Conservation (phyloP, 1,139 yeast genomes). For the Pichia sp. region DNA sequence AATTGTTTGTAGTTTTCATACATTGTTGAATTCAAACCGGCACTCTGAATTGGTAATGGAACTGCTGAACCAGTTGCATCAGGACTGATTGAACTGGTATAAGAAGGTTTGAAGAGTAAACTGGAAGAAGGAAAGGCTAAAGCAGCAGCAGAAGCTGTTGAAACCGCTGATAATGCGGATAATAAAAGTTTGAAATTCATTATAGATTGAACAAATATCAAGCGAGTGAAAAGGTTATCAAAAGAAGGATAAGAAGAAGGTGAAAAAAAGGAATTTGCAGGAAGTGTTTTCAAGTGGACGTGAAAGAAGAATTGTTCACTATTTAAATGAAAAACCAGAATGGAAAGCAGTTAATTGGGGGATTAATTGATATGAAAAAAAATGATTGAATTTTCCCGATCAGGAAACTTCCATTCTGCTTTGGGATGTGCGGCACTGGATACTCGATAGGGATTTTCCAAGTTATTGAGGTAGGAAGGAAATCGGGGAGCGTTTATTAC, state of each 20-base stretch:
- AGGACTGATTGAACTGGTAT: constrained; percentile 4
- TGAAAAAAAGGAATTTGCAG: not conserved
- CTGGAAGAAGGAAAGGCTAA: constrained; percentile 5
- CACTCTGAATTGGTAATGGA: constrained; percentile 19
- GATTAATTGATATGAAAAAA: not conserved
- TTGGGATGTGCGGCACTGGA: not conserved
- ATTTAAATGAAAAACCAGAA: not conserved
- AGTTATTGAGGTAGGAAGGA: no score
- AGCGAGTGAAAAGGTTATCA: not conserved
- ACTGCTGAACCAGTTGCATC: constrained; percentile 15
- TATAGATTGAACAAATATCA: constrained; percentile 1
- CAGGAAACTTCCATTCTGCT: not conserved
- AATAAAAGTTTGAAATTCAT: constrained; percentile 9
- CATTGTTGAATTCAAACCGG: constrained; percentile 21
- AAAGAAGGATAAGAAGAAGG: not conserved
- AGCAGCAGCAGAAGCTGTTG: constrained; percentile 1
- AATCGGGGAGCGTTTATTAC: no score
- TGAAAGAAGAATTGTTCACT: not conserved
- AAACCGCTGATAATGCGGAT: constrained; percentile 1
- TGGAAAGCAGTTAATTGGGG: not conserved
- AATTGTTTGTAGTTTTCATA: constrained; percentile 24
- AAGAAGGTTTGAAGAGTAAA: constrained; percentile 9
- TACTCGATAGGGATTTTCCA: not conserved
- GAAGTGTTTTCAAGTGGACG: not conserved
- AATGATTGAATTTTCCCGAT: not conserved